Conservation (phyloP, 2,329 filamentous ascomycete species). For the Xenoacremonium recifei region DNA sequence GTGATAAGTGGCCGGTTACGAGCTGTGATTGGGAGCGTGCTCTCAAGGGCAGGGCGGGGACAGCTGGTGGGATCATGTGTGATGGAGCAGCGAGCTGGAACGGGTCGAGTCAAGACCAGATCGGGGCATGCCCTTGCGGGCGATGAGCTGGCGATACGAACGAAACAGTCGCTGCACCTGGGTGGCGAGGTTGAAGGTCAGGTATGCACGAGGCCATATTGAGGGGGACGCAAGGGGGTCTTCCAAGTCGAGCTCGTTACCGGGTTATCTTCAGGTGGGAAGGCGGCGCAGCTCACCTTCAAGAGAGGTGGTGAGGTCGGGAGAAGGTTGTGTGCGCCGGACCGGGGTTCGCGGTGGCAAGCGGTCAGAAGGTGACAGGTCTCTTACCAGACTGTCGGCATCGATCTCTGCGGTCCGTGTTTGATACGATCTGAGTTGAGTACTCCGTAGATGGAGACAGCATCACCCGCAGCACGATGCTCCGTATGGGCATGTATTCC, state of each 20-base stretch:
- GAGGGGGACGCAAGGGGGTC: too few species aligned
- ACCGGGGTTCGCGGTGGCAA: slow-evolving; percentile 4
- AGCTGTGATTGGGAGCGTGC: slow-evolving; percentile 4
- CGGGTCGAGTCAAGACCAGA: not conserved
- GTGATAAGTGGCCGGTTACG: slow-evolving; percentile 12
- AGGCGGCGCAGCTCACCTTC: not conserved
- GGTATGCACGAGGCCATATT: slow-evolving; percentile 1
- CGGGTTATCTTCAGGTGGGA: too few species aligned
- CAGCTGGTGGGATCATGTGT: not conserved
- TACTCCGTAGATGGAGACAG: too few species aligned
- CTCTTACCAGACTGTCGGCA: slow-evolving; percentile 13
- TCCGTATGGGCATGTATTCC: too few species aligned
- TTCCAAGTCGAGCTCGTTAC: too few species aligned
- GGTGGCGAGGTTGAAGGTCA: not conserved
- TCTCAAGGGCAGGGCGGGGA: not conserved
- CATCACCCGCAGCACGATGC: too few species aligned
- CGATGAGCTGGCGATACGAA: not conserved
- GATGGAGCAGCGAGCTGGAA: not conserved
- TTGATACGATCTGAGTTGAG: slow-evolving; percentile 5
- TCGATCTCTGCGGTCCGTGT: slow-evolving; percentile 8
- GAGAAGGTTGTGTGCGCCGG: slow-evolving; percentile 1
- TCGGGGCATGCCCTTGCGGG: slow-evolving; percentile 1
- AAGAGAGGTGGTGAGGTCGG: slow-evolving; percentile 1
- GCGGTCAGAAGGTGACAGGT: slow-evolving; percentile 6
- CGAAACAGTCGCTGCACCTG: not conserved